Base-by-base conservation (phyloP, 768 basidiomycete genomes). In the Dacryopinax spathularia region DNA sequence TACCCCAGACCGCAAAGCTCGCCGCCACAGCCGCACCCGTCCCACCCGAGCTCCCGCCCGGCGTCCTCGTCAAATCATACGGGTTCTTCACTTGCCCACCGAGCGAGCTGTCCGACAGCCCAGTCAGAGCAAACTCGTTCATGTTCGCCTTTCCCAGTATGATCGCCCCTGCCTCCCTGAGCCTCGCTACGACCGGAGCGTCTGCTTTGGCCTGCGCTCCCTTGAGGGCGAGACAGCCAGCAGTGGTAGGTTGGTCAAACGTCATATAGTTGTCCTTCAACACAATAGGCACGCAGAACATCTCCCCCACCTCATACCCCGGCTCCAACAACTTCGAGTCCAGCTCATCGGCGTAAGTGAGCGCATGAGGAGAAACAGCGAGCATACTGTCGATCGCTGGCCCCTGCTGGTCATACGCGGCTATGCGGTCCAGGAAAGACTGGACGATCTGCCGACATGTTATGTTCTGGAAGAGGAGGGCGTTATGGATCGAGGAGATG, bases 71-170 rank as follows among this genome's bases (percentile, higher is more conserved):
- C 5, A 56, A 20, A 29, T 56, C 48, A 20, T 56, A 56, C 10
- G 48, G 48, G 48, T 56, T 56, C 48, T 18, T 3, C 15, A 56
- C 48, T 29, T 56, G 48, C 25, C 48, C 48, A 13, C 48, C 48
- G 48, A 56, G 48, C 22, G 48, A 56, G 29, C 48, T 56, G 48
- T 56, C 48, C 48, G 48, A 56, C 48, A 56, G 48, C 6, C 48
- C 48, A 10, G 48, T 56, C 15, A 56, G 48, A 20, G 48, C 48
- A 29, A 56, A 56, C 48, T 56, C 48, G 48, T 56, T 56, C 48
- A 56, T 56, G 48, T 56, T 56, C 48, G 48, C 48, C 29, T 56
- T 56, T 22, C 48, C 48, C 13, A 56, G 29, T 13, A 56, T 56
- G 48, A 56, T 29, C 13, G 48, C 48, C 18, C 48, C 48, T 25